phyloP scores from a whole-genome alignment of 495 filamentous ascomycete genomes.

The Filosporella fistucella region DNA sequence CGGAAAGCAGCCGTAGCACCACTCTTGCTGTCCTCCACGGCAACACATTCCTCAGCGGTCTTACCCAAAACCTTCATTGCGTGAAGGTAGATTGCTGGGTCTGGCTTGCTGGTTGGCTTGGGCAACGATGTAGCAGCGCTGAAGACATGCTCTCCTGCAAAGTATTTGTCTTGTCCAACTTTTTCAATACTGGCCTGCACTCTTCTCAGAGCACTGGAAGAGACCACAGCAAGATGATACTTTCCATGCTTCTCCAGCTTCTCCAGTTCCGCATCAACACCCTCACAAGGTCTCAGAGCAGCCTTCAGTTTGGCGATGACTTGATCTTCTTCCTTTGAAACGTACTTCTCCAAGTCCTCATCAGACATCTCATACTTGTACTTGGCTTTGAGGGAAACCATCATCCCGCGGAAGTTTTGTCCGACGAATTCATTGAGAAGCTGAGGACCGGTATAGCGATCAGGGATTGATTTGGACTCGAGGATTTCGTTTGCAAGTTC shows the following conservation, averaged over 20 bases:
- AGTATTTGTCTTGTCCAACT: slow-evolving; percentile 75
- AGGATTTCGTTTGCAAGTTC: slow-evolving; percentile 91
- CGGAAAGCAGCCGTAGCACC: slow-evolving; percentile 76
- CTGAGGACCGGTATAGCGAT: slow-evolving; percentile 73
- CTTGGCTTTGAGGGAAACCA: slow-evolving; percentile 68
- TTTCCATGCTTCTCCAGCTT: slow-evolving; percentile 55
- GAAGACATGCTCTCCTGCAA: slow-evolving; percentile 70
- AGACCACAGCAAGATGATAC: slow-evolving; percentile 81
- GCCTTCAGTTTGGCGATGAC: slow-evolving; percentile 75
- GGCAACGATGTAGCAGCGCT: slow-evolving; percentile 75
- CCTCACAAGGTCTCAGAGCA: slow-evolving; percentile 65
- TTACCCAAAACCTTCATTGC: slow-evolving; percentile 73
- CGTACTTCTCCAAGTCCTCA: slow-evolving; percentile 71
- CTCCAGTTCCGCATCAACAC: slow-evolving; percentile 64
- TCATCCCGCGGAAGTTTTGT: slow-evolving; percentile 95
- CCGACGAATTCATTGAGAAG: slow-evolving; percentile 90
- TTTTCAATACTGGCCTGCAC: slow-evolving; percentile 79
- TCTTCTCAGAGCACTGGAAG: slow-evolving; percentile 70
- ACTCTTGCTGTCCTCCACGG: slow-evolving; percentile 87
- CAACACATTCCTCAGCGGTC: slow-evolving; percentile 70
- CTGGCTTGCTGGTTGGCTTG: slow-evolving; percentile 82
- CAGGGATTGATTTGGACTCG: slow-evolving; percentile 53
- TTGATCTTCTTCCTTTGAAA: slow-evolving; percentile 72
- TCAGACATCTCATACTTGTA: slow-evolving; percentile 63
- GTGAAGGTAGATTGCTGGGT: slow-evolving; percentile 87